Conservation (phyloP, 495 filamentous ascomycete genomes). For the Hamigera avellanea region DNA sequence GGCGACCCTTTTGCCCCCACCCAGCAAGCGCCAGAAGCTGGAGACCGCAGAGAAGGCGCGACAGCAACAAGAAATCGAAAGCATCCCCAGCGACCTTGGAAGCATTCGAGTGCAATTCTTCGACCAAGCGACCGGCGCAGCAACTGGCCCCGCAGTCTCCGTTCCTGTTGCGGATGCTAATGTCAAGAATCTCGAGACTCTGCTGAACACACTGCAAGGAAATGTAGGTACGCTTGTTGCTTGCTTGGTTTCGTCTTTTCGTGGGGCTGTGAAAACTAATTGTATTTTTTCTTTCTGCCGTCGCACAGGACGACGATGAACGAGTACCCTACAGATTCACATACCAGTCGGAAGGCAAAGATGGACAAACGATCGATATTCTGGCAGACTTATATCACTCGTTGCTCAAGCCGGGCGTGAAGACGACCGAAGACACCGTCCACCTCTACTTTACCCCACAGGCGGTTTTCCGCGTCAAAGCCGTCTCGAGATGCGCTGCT, state of each 20-base stretch:
- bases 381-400: conserved; percentile 67
- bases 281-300: not conserved
- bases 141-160: conserved; percentile 57
- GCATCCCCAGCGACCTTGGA: conserved; percentile 59
- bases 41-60: conserved; percentile 60
- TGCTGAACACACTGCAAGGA: conserved; percentile 81
- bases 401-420: conserved; percentile 48
- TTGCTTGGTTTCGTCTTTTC: not conserved
- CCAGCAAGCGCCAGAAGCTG: conserved; percentile 78
- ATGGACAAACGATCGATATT: conserved; percentile 45
- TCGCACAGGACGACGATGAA: conserved; percentile 55
- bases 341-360: conserved; percentile 40
- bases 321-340: conserved; percentile 84
- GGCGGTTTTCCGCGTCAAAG: conserved; percentile 87
- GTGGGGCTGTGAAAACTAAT: not conserved
- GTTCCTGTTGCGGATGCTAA: conserved; percentile 78
- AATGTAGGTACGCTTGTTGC: conserved; percentile 46
- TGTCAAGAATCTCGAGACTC: conserved; percentile 77
- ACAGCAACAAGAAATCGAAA: conserved; percentile 65
- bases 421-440: conserved; percentile 62
- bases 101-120: conserved; percentile 78
- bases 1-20: conserved; percentile 82
- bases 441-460: conserved; percentile 79
- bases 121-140: conserved; percentile 66
- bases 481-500: conserved; percentile 80